Conservation (phyloP, 2,329 filamentous ascomycete species). For the Cladosporium sp. region DNA sequence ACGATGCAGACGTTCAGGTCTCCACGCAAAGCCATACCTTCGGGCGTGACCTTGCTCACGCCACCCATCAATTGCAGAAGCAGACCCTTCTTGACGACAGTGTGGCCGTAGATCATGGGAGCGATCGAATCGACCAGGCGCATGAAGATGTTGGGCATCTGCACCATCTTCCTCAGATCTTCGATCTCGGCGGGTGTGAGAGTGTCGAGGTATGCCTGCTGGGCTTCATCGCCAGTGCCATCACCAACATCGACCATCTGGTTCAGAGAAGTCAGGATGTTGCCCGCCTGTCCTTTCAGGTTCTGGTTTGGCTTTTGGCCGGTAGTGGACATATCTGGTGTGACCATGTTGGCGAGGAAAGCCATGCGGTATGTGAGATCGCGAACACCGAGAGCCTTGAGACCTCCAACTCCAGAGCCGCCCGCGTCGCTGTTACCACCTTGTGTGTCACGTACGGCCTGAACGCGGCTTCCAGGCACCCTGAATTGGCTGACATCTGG, state of each 20-base stretch:
- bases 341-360: conserved; percentile 96
- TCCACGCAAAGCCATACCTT: conserved; percentile 92
- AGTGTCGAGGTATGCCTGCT: conserved; percentile 79
- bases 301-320: conserved; percentile 66
- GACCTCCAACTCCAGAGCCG: conserved; percentile 76
- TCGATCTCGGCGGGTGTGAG: conserved; percentile 85
- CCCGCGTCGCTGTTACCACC: conserved; percentile 64
- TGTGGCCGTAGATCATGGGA: conserved; percentile 95
- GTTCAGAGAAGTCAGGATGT: conserved; percentile 80
- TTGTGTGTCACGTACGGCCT: conserved; percentile 79
- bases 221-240: conserved; percentile 75
- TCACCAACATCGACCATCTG: conserved; percentile 65
- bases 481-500: conserved; percentile 94
- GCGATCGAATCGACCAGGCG: conserved; percentile 89
- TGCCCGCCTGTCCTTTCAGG: conserved; percentile 68
- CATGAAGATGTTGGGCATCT: conserved; percentile 91
- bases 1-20: conserved; percentile 99
- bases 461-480: conserved; percentile 77
- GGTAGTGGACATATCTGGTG: conserved; percentile 76
- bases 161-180: conserved; percentile 87
- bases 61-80: conserved; percentile 94
- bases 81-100: conserved; percentile 95
- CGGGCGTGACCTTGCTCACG: conserved; percentile 83
- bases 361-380: conserved; percentile 93
- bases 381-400: conserved; percentile 89